A percentile compares a stretch with the other conserved stretches of the same genome.
Conservation (phyloP, 495 filamentous ascomycete species). For the Halenospora varia region DNA sequence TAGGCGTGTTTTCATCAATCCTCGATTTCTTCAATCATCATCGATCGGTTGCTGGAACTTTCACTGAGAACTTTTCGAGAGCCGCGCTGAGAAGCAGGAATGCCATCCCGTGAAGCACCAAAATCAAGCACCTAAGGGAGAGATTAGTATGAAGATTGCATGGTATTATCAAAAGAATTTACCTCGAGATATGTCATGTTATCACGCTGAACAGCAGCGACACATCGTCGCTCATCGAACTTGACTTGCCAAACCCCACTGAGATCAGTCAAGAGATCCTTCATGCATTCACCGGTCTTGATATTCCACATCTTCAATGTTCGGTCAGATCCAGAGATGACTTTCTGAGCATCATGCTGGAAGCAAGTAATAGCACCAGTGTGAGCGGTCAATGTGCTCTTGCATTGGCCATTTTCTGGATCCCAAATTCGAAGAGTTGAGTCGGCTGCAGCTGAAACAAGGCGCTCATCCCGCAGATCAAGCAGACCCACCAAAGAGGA, state of each 20-base stretch:
- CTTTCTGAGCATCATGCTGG: constrained; percentile 95
- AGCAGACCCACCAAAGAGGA: constrained; percentile 90
- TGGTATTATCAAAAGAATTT: constrained; percentile 34
- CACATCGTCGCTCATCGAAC: constrained; percentile 93
- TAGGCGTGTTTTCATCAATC: constrained; percentile 1
- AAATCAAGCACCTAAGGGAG: constrained; percentile 82
- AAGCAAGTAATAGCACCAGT: constrained; percentile 99
- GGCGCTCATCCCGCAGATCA: constrained; percentile 77
- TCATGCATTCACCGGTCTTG: constrained; percentile 82
- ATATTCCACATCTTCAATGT: constrained; percentile 99
- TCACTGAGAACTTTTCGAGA: constrained; percentile 67
- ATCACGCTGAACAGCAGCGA: constrained; percentile 93
- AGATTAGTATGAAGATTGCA: constrained; percentile 11
- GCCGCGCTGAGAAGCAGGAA: constrained; percentile 70
- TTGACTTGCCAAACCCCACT: constrained; percentile 98
- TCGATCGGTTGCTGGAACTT: constrained; percentile 45
- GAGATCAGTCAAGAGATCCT: constrained; percentile 92
- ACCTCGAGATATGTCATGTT: constrained; percentile 95
- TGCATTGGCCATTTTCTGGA: constrained; percentile 87
- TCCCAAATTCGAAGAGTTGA: constrained; percentile 97
- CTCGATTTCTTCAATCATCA: constrained; percentile 35
- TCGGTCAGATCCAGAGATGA: constrained; percentile 92
- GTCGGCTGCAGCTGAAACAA: constrained; percentile 94
- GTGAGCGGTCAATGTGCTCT: constrained; percentile 82
- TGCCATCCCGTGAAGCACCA: constrained; percentile 79